Percentiles rank a stretch among this genome's conserved stretches.
phyloP scores from a whole-genome alignment of 2,329 filamentous ascomycete species.

The Hymenoscyphus albidus region DNA sequence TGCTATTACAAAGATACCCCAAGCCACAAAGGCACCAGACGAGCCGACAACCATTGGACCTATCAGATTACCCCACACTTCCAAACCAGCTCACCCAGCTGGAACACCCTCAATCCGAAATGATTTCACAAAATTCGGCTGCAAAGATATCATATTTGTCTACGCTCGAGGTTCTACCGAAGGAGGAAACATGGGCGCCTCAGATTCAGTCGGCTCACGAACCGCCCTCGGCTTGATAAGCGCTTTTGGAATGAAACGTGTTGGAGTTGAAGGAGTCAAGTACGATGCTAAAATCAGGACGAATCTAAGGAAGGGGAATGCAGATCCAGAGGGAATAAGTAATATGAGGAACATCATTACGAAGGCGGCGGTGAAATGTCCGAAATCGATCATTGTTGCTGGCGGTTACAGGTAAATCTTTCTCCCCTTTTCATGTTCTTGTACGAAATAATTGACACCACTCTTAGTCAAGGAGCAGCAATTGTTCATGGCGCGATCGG shows the following conservation, averaged over 20 bases:
- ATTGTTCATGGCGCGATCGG: constrained; percentile 39
- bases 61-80: no score
- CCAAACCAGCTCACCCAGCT: no score
- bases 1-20: no score
- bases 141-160: constrained; percentile 43
- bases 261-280: constrained; percentile 33
- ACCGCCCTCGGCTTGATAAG: no score
- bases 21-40: no score
- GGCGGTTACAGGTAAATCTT: constrained; percentile 33
- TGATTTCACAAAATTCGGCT: constrained; percentile 26
- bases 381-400: constrained; percentile 35
- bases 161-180: constrained; percentile 46
- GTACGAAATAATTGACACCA: not conserved
- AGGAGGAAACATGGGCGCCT: constrained; percentile 42
- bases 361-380: constrained; percentile 34
- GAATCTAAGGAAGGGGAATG: constrained; percentile 15
- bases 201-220: constrained; percentile 17
- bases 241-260: constrained; percentile 17
- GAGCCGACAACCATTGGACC: no score
- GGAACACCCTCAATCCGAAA: constrained; percentile 4
- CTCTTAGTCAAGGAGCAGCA: constrained; percentile 39
- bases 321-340: constrained; percentile 16
- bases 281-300: constrained; percentile 20
- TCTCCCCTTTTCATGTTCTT: not conserved
- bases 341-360: constrained; percentile 30